Evolutionary conservation across 2,329 filamentous ascomycete genomes (phyloP), one percentile per base, ranked within the genome.

Genomic region (Colletotrichum caudatum): DNA sequence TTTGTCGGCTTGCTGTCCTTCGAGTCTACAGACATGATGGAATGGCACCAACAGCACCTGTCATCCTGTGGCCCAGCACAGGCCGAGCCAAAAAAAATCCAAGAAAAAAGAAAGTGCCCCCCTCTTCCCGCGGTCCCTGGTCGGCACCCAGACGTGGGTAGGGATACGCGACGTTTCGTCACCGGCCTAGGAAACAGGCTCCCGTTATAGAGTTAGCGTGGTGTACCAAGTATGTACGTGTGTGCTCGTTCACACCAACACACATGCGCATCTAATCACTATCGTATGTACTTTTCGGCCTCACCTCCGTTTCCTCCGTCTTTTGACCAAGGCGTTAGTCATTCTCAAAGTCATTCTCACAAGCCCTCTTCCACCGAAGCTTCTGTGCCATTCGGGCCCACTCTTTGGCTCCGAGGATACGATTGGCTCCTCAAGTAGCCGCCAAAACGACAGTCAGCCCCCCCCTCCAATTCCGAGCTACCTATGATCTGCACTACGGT

Each of bases 81-180:
- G 16, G 20, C 26, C 20, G n/a, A 29, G 2, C 29, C 48, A 48
- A 29, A 29, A 29, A 4, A 29, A 29, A n/a, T n/a, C 29, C 29
- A 29, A 29, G 29, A 29, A 2, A 29, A 29, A 29, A 29, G 2
- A 29, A 29, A 29, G 5, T 29, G 29, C 29, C 29, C 48, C 50
- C 57, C 46, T 44, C 35, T 33, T 46, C 46, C 41, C 65, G 41
- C 53, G 11, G 51, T 33, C 60, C 69, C 59, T 65, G 63, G 65
- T 71, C 69, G 65, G 69, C 69, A 69, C 53, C 39, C 37, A 64
- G 69, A 54, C 65, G 63, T 41, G 29, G 14, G 64, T 46, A 62
- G 41, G 58, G 56, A 62, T 39, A 39, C n/a, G 64, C 58, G 68
- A 71, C 64, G 64, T 68, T 68, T 71, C 64, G 68, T 26, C 37